Conservation (phyloP, 108 stramenopile species). For the Cylindrotheca fusiformis region DNA sequence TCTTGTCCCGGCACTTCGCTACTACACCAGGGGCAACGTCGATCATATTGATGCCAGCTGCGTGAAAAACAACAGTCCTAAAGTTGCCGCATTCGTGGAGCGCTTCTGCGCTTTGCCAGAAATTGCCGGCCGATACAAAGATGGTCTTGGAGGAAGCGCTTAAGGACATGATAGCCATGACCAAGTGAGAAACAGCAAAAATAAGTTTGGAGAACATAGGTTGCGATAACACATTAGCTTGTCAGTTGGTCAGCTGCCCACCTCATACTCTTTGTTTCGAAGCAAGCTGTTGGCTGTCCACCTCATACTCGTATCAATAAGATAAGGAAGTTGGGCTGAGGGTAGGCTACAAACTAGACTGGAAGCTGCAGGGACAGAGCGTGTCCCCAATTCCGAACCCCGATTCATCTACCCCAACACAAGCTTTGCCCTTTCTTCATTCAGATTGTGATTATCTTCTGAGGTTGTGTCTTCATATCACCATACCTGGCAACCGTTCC, state of each 20-base stretch:
- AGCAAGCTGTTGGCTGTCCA: too few relatives aligned
- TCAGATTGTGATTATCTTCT: neutral
- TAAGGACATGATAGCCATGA: neutral
- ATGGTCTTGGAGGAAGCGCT: conserved; percentile 11
- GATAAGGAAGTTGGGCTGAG: too few relatives aligned
- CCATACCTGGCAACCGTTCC: conserved; percentile 34
- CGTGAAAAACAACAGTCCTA: conserved; percentile 37
- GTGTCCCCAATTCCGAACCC: too few relatives aligned
- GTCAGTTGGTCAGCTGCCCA: too few relatives aligned
- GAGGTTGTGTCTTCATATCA: conserved; percentile 9
- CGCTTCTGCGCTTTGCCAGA: conserved; percentile 35
- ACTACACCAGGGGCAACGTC: conserved; percentile 49
- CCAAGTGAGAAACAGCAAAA: too few relatives aligned
- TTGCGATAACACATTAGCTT: too few relatives aligned
- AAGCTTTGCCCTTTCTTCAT: neutral
- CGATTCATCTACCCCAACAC: too few relatives aligned
- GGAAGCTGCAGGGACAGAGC: too few relatives aligned
- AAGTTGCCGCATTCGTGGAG: conserved; percentile 35
- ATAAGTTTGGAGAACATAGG: too few relatives aligned
- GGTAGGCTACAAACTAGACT: too few relatives aligned
- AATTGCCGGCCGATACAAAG: conserved; percentile 32
- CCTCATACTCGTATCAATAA: too few relatives aligned
- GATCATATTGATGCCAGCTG: conserved; percentile 60
- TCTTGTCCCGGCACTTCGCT: conserved; percentile 29
- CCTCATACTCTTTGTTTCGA: too few relatives aligned